Evolutionary conservation across 148 eudicot species (phyloP).

Genomic region (Persicaria tinctoria): DNA sequence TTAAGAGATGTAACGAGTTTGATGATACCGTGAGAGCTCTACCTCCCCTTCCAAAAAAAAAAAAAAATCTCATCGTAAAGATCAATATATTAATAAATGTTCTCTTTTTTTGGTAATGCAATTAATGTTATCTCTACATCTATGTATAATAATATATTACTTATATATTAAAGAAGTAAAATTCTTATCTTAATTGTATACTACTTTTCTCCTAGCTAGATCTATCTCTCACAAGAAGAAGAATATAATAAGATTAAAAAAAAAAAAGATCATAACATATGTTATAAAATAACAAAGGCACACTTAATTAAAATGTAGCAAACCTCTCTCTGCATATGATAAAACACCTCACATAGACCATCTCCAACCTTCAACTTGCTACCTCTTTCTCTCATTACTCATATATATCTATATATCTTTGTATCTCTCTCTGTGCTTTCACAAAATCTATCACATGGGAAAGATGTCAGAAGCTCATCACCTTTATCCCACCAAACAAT

Average conservation of each 20-base stretch:
- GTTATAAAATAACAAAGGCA: not conserved
- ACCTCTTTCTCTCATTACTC: constrained; percentile 18
- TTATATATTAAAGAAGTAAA: too few species aligned
- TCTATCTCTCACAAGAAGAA: not conserved
- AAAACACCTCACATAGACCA: constrained; percentile 11
- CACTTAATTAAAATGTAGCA: not conserved
- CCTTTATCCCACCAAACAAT: constrained; percentile 12
- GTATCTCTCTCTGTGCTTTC: not conserved
- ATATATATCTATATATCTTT: not conserved
- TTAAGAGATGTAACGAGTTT: too few species aligned
- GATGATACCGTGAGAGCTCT: too few species aligned
- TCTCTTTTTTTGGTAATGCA: too few species aligned
- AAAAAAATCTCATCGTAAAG: too few species aligned
- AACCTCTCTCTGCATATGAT: constrained; percentile 2
- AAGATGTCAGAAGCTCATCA: constrained; percentile 14
- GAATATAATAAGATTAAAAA: not conserved
- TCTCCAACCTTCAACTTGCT: constrained; percentile 6
- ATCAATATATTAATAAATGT: too few species aligned
- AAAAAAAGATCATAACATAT: not conserved
- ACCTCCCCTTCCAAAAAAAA: too few species aligned
- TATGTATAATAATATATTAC: too few species aligned
- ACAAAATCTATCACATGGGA: constrained; percentile 18
- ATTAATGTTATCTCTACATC: too few species aligned
- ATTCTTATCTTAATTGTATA: not conserved
- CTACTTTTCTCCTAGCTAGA: not conserved